phyloP scores from a whole-genome alignment of 805 yeast species.

The Scheffersomyces lignosus region DNA sequence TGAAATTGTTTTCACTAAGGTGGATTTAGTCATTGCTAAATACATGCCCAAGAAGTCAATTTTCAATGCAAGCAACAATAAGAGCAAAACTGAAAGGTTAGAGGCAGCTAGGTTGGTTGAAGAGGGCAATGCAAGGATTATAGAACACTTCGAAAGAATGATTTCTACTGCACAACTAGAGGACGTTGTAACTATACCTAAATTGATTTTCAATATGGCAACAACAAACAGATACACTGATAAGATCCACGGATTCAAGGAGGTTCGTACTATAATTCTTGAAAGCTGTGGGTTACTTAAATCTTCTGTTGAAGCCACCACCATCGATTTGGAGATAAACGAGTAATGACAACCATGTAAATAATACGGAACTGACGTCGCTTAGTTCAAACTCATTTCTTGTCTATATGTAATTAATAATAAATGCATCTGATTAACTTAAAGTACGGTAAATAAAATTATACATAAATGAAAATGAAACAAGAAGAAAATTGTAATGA shows the following conservation, averaged over 20 bases:
- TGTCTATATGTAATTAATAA: too few species aligned
- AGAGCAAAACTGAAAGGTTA: slow-evolving; percentile 2
- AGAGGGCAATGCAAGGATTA: slow-evolving; percentile 25
- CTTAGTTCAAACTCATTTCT: too few species aligned
- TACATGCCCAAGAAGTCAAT: slow-evolving; percentile 17
- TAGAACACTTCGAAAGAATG: slow-evolving; percentile 32
- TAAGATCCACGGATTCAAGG: slow-evolving; percentile 54
- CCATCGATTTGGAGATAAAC: too few species aligned
- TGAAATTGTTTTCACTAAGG: slow-evolving; percentile 75
- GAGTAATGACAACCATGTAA: too few species aligned
- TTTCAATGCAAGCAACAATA: slow-evolving; percentile 7
- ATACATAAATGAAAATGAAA: slow-evolving; percentile 10
- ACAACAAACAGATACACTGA: slow-evolving; percentile 28
- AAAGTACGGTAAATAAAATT: too few species aligned
- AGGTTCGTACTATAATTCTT: slow-evolving; percentile 50
- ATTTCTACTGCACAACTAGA: slow-evolving; percentile 33
- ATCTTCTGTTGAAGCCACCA: too few species aligned
- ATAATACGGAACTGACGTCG: too few species aligned
- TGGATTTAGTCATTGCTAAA: slow-evolving; percentile 51
- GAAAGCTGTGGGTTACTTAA: slow-evolving; percentile 49
- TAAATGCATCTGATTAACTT: too few species aligned
- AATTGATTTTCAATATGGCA: slow-evolving; percentile 56
- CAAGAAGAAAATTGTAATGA: too few species aligned
- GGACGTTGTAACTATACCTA: slow-evolving; percentile 38
- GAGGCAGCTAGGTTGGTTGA: slow-evolving; percentile 10